phyloP scores from a whole-genome alignment of 2,329 filamentous ascomycete species.

The Ceratocystis ficicola region DNA sequence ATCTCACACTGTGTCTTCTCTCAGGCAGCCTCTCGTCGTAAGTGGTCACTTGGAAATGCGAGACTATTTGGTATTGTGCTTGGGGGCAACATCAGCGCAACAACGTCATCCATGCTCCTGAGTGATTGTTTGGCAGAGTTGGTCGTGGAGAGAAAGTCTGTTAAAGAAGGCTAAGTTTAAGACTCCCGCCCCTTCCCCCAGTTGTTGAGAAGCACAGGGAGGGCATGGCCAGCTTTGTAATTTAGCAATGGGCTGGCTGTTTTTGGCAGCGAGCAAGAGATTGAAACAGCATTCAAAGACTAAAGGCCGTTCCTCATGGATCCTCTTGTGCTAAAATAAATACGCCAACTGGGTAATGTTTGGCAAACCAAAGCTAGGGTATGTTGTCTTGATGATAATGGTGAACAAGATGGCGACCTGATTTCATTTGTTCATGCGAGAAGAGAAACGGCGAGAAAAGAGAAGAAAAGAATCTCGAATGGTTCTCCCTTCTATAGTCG shows the following conservation, averaged over 20 bases:
- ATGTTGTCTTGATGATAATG: background rate
- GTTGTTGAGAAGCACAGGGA: background rate
- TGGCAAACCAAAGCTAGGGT: no score
- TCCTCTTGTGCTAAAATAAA: background rate
- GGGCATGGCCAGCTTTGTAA: background rate
- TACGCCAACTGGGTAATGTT: background rate
- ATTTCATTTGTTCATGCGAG: background rate
- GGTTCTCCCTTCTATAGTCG: background rate
- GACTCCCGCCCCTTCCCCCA: background rate
- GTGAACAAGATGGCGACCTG: background rate
- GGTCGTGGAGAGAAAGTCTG: no score
- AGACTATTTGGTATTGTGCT: no score
- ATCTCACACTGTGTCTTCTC: no score
- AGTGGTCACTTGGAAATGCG: no score
- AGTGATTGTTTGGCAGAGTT: no score
- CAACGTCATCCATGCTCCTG: no score
- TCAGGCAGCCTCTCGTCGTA: no score
- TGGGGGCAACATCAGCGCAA: no score
- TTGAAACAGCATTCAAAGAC: background rate
- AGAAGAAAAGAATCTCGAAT: background rate
- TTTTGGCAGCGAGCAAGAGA: conserved; percentile 3
- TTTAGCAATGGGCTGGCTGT: background rate
- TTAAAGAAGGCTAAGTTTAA: no score
- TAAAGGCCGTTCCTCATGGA: background rate
- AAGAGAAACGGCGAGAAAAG: conserved; percentile 9